Evolutionary conservation across 148 eudicot genomes (phyloP).

Genomic region (Silene conica): DNA sequence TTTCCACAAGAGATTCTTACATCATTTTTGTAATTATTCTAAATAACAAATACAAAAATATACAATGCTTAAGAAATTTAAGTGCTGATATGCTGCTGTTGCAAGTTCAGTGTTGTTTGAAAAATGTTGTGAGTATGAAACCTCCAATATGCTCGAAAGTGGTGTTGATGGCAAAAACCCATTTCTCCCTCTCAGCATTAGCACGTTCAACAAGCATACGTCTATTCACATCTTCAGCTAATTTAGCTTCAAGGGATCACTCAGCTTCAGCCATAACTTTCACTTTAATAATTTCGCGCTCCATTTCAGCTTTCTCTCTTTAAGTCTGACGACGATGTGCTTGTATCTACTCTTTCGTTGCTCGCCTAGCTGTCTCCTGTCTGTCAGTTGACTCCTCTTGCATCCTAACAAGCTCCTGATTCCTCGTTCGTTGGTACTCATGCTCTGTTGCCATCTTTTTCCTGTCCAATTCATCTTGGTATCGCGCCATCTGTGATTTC

Average conservation of each 20-base stretch:
- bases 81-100: too few relatives aligned
- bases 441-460: too few relatives aligned
- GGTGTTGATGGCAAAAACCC: constrained; percentile 93
- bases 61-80: too few relatives aligned
- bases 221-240: constrained; percentile 82
- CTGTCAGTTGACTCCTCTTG: constrained; percentile 80
- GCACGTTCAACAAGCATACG: constrained; percentile 73
- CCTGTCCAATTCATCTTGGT: too few relatives aligned
- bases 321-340: constrained; percentile 91
- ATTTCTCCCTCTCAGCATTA: constrained; percentile 85
- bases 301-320: constrained; percentile 86
- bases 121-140: constrained; percentile 29
- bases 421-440: too few relatives aligned
- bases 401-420: constrained; percentile 82
- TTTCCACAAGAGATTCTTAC: too few relatives aligned
- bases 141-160: constrained; percentile 98
- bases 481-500: too few relatives aligned
- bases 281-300: constrained; percentile 85
- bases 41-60: too few relatives aligned
- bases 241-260: constrained; percentile 82
- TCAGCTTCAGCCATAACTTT: constrained; percentile 91
- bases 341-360: constrained; percentile 92
- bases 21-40: too few relatives aligned
- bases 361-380: constrained; percentile 72
- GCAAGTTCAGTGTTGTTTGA: too few relatives aligned